Percentiles rank a stretch among this genome's conserved stretches.
phyloP scores from a whole-genome alignment of 1,139 yeast genomes.

The Yamadazyma sp. region DNA sequence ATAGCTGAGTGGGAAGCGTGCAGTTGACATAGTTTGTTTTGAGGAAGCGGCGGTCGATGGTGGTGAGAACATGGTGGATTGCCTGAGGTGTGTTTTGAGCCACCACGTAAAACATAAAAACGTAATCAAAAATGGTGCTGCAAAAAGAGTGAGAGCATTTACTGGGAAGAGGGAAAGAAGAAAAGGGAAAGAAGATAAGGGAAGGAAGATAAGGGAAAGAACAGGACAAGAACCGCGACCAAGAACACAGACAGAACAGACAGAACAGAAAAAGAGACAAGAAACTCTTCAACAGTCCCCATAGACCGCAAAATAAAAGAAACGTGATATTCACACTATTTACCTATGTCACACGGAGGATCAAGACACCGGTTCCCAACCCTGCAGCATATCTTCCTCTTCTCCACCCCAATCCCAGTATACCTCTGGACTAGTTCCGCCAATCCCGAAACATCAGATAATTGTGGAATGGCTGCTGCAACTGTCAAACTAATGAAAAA shows the following conservation, averaged over 20 bases:
- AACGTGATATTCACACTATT: no score
- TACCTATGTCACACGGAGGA: no score
- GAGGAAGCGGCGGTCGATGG: conserved; percentile 4
- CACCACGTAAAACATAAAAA: conserved; percentile 9
- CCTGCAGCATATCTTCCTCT: conserved; percentile 7
- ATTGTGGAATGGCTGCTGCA: conserved; percentile 3
- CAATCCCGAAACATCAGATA: conserved; percentile 5
- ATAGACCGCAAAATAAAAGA: no score
- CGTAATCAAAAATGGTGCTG: no score
- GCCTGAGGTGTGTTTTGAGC: conserved; percentile 7
- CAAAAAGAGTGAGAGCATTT: no score
- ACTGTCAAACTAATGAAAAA: conserved; percentile 3
- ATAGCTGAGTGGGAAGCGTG: conserved; percentile 17
- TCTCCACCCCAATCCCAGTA: conserved; percentile 5
- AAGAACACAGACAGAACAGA: no score
- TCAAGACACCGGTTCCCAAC: no score
- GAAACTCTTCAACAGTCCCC: no score
- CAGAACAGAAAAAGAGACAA: no score
- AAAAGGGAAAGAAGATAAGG: no score
- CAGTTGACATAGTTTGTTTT: conserved; percentile 18
- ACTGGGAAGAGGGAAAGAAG: no score
- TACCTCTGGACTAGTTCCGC: conserved; percentile 6
- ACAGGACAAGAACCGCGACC: not conserved
- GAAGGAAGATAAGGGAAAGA: no score
- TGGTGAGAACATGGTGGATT: conserved; percentile 10